Percentiles rank a stretch among this genome's conserved stretches.
Conservation (phyloP, 768 basidiomycete species). For the Cystofilobasidium capitatum region DNA sequence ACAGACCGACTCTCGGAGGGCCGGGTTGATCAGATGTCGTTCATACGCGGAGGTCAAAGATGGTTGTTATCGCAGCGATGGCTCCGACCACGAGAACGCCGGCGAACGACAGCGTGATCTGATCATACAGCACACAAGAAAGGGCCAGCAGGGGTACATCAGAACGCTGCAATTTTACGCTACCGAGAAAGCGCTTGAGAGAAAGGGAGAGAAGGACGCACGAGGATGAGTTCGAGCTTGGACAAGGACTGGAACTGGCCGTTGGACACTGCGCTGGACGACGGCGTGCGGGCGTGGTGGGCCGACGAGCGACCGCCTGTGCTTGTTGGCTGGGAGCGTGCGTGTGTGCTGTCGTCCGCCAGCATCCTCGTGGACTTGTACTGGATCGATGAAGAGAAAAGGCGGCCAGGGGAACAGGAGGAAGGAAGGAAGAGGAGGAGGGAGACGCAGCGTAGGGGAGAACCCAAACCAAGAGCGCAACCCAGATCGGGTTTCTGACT, state of each 20-base stretch:
- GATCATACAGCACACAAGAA: too few species aligned
- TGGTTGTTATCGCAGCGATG: background rate
- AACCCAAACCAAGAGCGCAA: too few species aligned
- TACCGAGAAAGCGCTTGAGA: background rate
- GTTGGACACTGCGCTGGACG: background rate
- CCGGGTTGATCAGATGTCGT: too few species aligned
- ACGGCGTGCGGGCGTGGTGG: background rate
- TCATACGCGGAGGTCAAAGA: background rate
- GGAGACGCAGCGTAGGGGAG: too few species aligned
- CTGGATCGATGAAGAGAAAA: too few species aligned
- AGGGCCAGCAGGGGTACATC: too few species aligned
- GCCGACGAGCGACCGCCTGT: background rate
- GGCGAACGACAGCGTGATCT: background rate
- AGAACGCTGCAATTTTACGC: background rate
- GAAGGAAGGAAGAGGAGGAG: too few species aligned
- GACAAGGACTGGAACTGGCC: background rate
- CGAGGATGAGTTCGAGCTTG: background rate
- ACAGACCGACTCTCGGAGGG: too few species aligned
- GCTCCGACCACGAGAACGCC: background rate
- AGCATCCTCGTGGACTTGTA: too few species aligned
- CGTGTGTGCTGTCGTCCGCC: background rate
- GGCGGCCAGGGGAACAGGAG: too few species aligned
- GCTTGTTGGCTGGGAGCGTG: background rate
- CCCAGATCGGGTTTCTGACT: too few species aligned
- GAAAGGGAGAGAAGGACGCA: background rate